Evolutionary conservation across 2,329 filamentous ascomycete genomes (phyloP).

Genomic region (Apiospora kogelbergensis): DNA sequence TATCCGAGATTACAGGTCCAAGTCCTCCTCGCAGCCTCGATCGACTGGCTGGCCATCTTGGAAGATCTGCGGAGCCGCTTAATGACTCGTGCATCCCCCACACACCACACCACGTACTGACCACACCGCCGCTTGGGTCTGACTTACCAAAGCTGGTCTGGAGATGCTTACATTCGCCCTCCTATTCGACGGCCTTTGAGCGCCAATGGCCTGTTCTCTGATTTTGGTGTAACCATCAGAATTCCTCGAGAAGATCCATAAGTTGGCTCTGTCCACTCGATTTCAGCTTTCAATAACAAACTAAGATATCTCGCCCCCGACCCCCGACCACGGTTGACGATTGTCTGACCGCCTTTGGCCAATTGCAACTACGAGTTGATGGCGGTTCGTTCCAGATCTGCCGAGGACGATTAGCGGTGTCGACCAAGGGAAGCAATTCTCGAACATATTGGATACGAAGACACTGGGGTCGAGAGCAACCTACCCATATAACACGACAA

Average conservation of each 20-base stretch:
- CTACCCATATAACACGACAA: neutral
- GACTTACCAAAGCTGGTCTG: neutral
- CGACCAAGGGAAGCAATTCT: neutral
- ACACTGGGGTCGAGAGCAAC: neutral
- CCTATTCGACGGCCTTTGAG: neutral
- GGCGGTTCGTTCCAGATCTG: neutral
- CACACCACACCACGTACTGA: neutral
- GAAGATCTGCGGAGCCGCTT: conserved; percentile 3
- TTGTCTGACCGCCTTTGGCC: neutral
- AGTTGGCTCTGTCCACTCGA: neutral
- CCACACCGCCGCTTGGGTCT: neutral
- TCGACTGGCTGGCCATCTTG: neutral
- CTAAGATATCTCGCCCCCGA: neutral
- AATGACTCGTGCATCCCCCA: neutral
- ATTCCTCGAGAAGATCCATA: neutral
- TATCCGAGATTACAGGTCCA: neutral
- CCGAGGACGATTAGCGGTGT: neutral
- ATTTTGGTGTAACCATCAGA: neutral
- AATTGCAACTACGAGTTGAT: neutral
- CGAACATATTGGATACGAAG: neutral
- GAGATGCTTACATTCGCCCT: neutral
- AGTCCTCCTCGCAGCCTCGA: neutral
- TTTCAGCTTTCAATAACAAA: neutral
- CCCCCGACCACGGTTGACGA: neutral
- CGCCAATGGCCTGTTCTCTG: neutral